These are phyloP conservation scores for Penicillium sp. DNA, from an alignment of 2,329 filamentous ascomycete species.

Conservation along the genomic window DNA sequence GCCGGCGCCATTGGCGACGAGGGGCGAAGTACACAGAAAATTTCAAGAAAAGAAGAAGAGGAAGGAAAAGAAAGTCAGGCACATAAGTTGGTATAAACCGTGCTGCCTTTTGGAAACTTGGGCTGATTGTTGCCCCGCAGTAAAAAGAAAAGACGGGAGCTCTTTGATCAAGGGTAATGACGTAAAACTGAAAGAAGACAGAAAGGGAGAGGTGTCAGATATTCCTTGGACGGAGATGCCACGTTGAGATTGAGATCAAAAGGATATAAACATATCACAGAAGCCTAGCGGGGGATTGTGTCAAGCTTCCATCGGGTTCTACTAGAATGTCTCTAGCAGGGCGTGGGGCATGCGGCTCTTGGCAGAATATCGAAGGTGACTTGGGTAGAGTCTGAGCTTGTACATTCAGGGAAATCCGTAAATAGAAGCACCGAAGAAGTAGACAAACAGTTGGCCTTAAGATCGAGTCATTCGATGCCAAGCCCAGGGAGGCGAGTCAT, in stretches of 20 bases:
- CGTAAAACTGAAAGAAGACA: not conserved
- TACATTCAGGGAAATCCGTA: not conserved
- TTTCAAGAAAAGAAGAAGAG: not conserved
- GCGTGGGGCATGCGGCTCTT: conserved; percentile 18
- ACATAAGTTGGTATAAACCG: not conserved
- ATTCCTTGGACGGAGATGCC: conserved; percentile 4
- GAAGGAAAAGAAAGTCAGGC: not conserved
- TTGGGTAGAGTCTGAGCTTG: not conserved
- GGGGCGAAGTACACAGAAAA: too few relatives aligned
- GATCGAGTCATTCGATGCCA: conserved; percentile 1
- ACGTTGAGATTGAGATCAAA: conserved; percentile 7
- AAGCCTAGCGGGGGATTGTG: conserved; percentile 11
- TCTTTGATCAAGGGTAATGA: conserved; percentile 3
- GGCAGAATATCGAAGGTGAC: not conserved
- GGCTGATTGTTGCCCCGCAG: conserved; percentile 4
- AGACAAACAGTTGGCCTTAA: not conserved
- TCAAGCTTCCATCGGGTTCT: conserved; percentile 35
- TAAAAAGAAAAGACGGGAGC: not conserved
- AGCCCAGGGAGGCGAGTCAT: conserved; percentile 12
- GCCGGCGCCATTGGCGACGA: not conserved
- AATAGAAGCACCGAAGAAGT: not conserved
- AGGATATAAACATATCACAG: conserved; percentile 20
- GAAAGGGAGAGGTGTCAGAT: not conserved
- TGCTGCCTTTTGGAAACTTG: not conserved
- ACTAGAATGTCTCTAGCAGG: conserved; percentile 32